A percentile compares a stretch with the other conserved stretches of the same genome.
Evolutionary conservation across 352 stramenopile species (phyloP).

Genomic region (Pythium rhizo-oryzae): DNA sequence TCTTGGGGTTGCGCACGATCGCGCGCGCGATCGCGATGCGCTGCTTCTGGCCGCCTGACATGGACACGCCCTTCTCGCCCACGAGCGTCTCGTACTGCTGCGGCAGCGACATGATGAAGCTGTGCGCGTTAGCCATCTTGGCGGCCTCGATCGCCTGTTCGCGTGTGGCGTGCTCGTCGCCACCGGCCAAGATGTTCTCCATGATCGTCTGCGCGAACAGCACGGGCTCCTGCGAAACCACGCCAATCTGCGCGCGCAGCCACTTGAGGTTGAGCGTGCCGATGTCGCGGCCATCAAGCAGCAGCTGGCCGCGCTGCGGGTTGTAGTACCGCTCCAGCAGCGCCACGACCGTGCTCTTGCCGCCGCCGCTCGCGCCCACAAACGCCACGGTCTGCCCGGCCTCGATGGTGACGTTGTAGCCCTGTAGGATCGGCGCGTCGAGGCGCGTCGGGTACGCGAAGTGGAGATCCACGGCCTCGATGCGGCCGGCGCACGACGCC

Average conservation of each 20-base stretch:
- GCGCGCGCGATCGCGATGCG: slow-evolving; percentile 92
- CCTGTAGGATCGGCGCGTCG: slow-evolving; percentile 31
- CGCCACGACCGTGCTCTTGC: slow-evolving; percentile 43
- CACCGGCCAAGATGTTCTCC: background rate
- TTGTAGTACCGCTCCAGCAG: slow-evolving; percentile 83
- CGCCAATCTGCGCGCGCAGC: background rate
- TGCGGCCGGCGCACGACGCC: slow-evolving; percentile 32
- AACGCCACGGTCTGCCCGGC: slow-evolving; percentile 35
- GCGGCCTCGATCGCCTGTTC: background rate
- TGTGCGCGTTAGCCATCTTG: background rate
- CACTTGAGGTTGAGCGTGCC: slow-evolving; percentile 48
- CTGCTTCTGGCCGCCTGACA: slow-evolving; percentile 66
- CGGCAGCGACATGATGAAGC: slow-evolving; percentile 13
- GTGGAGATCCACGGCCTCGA: slow-evolving; percentile 51
- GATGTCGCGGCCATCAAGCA: slow-evolving; percentile 67
- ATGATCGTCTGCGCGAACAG: background rate
- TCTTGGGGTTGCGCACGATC: background rate
- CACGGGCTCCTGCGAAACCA: slow-evolving; percentile 3
- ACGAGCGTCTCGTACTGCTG: slow-evolving; percentile 41
- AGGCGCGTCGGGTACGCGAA: slow-evolving; percentile 73
- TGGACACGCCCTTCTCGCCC: slow-evolving; percentile 31
- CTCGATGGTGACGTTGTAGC: slow-evolving; percentile 34
- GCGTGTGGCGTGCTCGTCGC: background rate
- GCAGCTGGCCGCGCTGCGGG: slow-evolving; percentile 52
- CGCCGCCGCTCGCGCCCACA: slow-evolving; percentile 33